A percentile compares a stretch with the other conserved stretches of the same genome.
These are phyloP conservation scores for Exophiala aquamarina DNA, from an alignment of 2,329 filamentous ascomycete species.

Conservation along the genomic window DNA sequence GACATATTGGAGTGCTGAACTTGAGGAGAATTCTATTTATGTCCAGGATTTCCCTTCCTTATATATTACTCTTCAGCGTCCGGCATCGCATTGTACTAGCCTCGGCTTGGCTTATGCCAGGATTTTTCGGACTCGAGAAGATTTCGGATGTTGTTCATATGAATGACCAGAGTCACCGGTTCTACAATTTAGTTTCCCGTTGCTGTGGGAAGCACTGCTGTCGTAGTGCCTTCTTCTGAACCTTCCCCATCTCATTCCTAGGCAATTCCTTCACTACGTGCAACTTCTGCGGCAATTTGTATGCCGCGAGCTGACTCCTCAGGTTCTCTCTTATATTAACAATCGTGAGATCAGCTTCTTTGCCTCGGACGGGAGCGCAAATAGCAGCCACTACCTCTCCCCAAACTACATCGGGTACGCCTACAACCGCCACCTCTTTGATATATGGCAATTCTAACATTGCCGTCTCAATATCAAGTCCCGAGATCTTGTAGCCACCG, in stretches of 20 bases:
- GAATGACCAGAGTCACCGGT: no score
- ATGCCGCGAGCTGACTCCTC: slow-evolving; percentile 41
- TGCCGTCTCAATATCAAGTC: slow-evolving; percentile 49
- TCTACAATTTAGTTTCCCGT: no score
- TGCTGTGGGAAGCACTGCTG: no score
- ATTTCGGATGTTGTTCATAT: no score
- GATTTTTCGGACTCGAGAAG: no score
- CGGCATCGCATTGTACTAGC: no score
- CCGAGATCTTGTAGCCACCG: slow-evolving; percentile 51
- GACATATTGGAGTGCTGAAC: neutral
- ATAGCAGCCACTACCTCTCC: slow-evolving; percentile 47
- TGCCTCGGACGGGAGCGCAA: slow-evolving; percentile 23
- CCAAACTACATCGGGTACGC: slow-evolving; percentile 47
- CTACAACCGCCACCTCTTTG: slow-evolving; percentile 48
- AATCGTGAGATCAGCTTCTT: neutral
- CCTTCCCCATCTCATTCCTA: slow-evolving; percentile 48
- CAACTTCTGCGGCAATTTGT: slow-evolving; percentile 48
- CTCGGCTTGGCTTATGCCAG: no score
- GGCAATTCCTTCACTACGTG: slow-evolving; percentile 42
- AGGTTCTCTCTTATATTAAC: slow-evolving; percentile 41
- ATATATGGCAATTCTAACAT: slow-evolving; percentile 45
- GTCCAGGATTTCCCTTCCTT: no score
- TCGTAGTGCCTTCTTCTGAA: slow-evolving; percentile 48
- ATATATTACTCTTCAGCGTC: no score
- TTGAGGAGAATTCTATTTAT: no score